Percentiles rank a stretch among this genome's conserved stretches.
phyloP scores from a whole-genome alignment of 345 rosid genomes.

The Hibiscus trionum region DNA sequence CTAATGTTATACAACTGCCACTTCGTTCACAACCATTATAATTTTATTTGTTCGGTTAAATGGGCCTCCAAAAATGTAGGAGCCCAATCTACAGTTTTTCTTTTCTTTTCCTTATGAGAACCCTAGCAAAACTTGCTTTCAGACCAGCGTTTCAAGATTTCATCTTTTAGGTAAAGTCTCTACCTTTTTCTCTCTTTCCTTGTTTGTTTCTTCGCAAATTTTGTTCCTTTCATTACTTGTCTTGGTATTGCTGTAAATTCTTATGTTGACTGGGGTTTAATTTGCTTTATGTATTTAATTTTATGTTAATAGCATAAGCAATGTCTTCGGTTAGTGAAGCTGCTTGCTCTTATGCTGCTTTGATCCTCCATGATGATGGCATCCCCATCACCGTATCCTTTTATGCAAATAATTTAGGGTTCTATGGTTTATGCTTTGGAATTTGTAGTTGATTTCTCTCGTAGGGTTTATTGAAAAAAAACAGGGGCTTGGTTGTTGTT shows the following conservation, averaged over 20 bases:
- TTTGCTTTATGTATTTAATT: neutral
- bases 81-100: neutral
- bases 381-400: slow-evolving; percentile 63
- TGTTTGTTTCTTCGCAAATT: neutral
- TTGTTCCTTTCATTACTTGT: neutral
- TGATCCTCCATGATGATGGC: slow-evolving; percentile 65
- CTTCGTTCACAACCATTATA: slow-evolving; percentile 27
- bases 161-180: neutral
- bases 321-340: slow-evolving; percentile 52
- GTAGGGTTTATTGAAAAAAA: neutral
- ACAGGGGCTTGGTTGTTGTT: no score
- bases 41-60: neutral
- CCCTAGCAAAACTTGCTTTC: neutral
- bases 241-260: neutral
- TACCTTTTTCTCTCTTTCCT: neutral
- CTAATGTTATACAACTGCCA: slow-evolving; percentile 33
- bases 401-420: neutral
- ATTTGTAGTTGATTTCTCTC: neutral
- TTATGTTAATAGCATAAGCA: slow-evolving; percentile 10
- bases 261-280: neutral
- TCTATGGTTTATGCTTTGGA: neutral
- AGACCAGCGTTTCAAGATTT: neutral
- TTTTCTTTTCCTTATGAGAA: neutral
- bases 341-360: slow-evolving; percentile 64
- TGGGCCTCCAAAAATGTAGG: neutral